Base-by-base conservation (phyloP, 2,329 filamentous ascomycete species). In the Immersiporthe knoxdaviesiana region DNA sequence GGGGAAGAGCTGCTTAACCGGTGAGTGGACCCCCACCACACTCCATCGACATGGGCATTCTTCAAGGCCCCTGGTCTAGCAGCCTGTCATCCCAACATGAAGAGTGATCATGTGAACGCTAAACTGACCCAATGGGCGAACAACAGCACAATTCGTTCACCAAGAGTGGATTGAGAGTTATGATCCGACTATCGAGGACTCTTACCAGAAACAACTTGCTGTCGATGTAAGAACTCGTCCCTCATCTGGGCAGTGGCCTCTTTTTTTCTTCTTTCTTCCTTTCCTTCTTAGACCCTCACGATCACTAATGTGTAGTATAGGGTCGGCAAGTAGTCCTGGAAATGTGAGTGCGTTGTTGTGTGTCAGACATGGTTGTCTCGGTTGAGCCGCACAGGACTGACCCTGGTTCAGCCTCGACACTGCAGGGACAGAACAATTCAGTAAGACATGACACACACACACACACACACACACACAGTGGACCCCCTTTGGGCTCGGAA, bases 111-210 rank as follows among this genome's bases (percentile, higher is more conserved):
- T 74, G 56, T 73, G 67, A 67, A 60, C 44, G 58, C 67, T 68
- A 65, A 68, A 62, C 30, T 59, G 66, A 68, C 58, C n/a, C 73
- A 74, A 41, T 61, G 30, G 41, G 59, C 65, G 59, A 35, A 69
- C 74, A 73, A 76, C 76, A 93, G 93, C 94, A 76, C 93, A 97
- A 84, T 97, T 97, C 76, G 93, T 97, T 65, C 93, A 96, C 80
- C 94, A 96, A 82, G 91, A 97, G 75, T 97, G 93, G 92, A 95
- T 97, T 78, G 93, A 97, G 80, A 92, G 89, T 79, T 93, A 93
- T 80, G 91, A 93, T 78, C 91, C 91, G 21, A 93, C 91, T 24
- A 93, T 93, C 74, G 91, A 93, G 77, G 91, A 93, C 79, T 91
- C 91, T 39, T 93, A 93, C 77, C 86, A 91, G 71, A 92, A 90